These are phyloP conservation scores for Sporothrix luriei DNA, from an alignment of 2,329 filamentous ascomycete genomes.

Conservation along the genomic window DNA sequence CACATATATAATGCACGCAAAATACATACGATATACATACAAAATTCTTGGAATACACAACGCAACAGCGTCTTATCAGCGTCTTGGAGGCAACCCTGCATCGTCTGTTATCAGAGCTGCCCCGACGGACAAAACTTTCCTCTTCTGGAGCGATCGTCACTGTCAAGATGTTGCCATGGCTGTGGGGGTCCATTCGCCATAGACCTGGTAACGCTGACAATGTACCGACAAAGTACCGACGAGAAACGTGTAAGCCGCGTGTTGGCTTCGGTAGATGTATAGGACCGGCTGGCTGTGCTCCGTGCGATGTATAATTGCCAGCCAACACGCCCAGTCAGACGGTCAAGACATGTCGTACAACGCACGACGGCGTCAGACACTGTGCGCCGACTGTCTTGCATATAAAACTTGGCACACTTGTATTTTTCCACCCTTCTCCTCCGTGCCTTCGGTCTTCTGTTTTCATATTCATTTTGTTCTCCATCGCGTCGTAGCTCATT, in stretches of 20 bases:
- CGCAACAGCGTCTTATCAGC: not conserved
- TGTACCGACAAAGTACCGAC: not conserved
- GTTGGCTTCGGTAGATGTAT: not conserved
- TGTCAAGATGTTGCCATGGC: not conserved
- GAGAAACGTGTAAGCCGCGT: not conserved
- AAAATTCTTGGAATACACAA: not conserved
- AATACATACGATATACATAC: too few species aligned
- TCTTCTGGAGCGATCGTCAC: not conserved
- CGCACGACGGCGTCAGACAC: not conserved
- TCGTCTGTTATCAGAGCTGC: not conserved
- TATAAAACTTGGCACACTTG: not conserved
- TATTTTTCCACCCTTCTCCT: not conserved
- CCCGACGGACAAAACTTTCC: slow-evolving; percentile 3
- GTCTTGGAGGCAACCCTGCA: not conserved
- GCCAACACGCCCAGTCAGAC: not conserved
- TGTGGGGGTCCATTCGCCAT: slow-evolving; percentile 2
- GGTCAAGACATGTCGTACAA: not conserved
- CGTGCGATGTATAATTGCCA: not conserved
- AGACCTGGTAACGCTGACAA: not conserved
- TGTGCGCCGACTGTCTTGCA: not conserved
- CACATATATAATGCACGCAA: too few species aligned
- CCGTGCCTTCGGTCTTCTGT: not conserved
- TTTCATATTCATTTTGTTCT: not conserved
- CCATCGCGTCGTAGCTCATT: too few species aligned
- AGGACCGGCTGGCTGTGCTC: too few species aligned